Conservation (phyloP, 352 stramenopile genomes). For the Phytopythium oedochilum region DNA sequence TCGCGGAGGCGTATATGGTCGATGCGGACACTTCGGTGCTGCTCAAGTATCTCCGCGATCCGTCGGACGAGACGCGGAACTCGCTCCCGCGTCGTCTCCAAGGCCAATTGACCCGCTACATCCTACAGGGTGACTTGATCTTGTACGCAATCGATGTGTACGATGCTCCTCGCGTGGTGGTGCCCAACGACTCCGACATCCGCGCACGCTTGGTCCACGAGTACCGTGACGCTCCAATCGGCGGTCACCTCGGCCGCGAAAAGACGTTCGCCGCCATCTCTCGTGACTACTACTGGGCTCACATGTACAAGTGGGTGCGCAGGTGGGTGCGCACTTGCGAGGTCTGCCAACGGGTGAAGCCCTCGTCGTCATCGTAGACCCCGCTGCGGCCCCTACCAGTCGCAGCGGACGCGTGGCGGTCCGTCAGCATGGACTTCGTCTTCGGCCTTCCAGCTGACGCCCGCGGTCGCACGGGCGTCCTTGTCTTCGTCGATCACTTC, state of each 20-base stretch:
- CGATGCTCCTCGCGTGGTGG: slow-evolving; percentile 6
- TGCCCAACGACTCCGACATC: slow-evolving; percentile 8
- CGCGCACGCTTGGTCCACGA: slow-evolving; percentile 11
- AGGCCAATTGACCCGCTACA: background rate
- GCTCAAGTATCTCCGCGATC: slow-evolving; percentile 7
- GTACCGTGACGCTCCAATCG: slow-evolving; percentile 9
- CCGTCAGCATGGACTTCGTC: slow-evolving; percentile 21
- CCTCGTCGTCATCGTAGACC: background rate
- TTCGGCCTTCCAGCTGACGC: slow-evolving; percentile 12
- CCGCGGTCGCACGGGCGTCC: slow-evolving; percentile 8
- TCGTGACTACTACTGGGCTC: slow-evolving; percentile 15
- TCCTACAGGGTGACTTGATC: slow-evolving; percentile 3
- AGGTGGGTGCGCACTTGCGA: slow-evolving; percentile 25
- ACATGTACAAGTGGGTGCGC: slow-evolving; percentile 26
- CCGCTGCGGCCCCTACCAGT: slow-evolving; percentile 9
- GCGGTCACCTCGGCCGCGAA: slow-evolving; percentile 17
- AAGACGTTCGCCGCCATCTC: slow-evolving; percentile 18
- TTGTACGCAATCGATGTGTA: slow-evolving; percentile 3
- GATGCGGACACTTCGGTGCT: background rate
- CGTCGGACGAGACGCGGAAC: background rate
- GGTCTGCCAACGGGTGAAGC: slow-evolving; percentile 18
- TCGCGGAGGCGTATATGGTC: no score
- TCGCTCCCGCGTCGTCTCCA: background rate
- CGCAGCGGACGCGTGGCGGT: background rate
- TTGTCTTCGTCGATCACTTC: slow-evolving; percentile 24